Evolutionary conservation across 2,329 filamentous ascomycete genomes (phyloP), one percentile per base, ranked within the genome.

Genomic region (Cephalotrichum gorgonifer): DNA sequence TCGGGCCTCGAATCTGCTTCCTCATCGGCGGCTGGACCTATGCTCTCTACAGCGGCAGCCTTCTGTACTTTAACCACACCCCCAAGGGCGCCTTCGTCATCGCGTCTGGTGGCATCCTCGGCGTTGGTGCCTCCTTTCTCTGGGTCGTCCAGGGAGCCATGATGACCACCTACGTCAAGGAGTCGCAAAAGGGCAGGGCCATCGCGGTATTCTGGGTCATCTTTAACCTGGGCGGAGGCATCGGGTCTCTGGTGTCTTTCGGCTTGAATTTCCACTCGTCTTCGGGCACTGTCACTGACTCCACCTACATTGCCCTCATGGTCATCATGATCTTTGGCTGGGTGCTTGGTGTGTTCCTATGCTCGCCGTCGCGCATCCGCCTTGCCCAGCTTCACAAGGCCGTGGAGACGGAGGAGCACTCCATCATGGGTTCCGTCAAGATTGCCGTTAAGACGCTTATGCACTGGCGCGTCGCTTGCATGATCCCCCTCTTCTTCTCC

Each of bases 171-270:
- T 95, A 95, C 64, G 89, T 89, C 2, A 73, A 78, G 20, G 90
- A 95, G 67, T 66, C 79, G 30, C 78, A 80, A 54, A 95, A 95
- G 73, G 90, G 90, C 41, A 82, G 83, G 52, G 95, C 88, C 64
- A 95, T 95, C 63, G 86, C 86, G 52, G 83, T 81, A 70, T 95
- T 95, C 69, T 95, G 90, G 90, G 82, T 89, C 64, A 94, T 96
- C 60, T 96, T 95, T 75, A 95, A 95, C 67, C 66, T 90, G 51
- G 90, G 90, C 57, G 89, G 83, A 58, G 89, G 95, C 53, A 88
- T 96, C 64, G 90, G 90, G 53, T 81, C 83, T 59, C 66, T 83
- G 57, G 68, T 74, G 60, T 58, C 84, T n/a, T 76, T 88, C 4
- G 85, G 76, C 54, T 75, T 86, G 64, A 87, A 86, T 67, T 75